Evolutionary conservation across 768 basidiomycete species (phyloP).

Genomic region (Cyclocybe cylindracea): DNA sequence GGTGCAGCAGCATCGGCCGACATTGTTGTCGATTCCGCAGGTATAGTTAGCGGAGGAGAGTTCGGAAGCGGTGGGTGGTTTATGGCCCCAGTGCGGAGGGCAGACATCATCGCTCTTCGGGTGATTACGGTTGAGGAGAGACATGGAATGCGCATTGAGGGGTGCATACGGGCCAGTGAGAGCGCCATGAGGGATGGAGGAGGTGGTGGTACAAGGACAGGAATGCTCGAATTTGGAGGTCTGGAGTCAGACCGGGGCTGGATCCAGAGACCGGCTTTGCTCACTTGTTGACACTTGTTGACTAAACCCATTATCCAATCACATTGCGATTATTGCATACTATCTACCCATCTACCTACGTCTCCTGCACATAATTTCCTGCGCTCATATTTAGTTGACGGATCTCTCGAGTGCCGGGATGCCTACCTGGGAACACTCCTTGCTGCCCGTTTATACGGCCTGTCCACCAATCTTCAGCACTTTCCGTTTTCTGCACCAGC

Average conservation of each 20-base stretch:
- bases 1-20: conserved; percentile 67
- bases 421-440: conserved; percentile 87
- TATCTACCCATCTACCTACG: conserved; percentile 17
- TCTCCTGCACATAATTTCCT: conserved; percentile 74
- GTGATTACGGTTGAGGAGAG: conserved; percentile 33
- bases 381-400: conserved; percentile 6
- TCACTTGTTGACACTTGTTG: conserved; percentile 26
- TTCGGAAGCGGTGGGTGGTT: conserved; percentile 36
- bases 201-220: neutral
- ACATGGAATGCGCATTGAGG: conserved; percentile 31
- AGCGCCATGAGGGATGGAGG: conserved; percentile 22
- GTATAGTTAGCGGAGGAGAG: conserved; percentile 54
- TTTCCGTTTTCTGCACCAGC: conserved; percentile 79
- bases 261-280: conserved; percentile 5
- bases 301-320: conserved; percentile 26
- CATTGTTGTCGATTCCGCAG: conserved; percentile 40
- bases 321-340: conserved; percentile 20
- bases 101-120: conserved; percentile 71
- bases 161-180: conserved; percentile 30
- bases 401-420: neutral
- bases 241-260: neutral
- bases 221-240: neutral
- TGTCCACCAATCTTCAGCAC: conserved; percentile 97
- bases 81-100: conserved; percentile 41
- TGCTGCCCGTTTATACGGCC: conserved; percentile 79